Evolutionary conservation across 768 basidiomycete species (phyloP).

Genomic region (Tricholoma hemisulphureum): DNA sequence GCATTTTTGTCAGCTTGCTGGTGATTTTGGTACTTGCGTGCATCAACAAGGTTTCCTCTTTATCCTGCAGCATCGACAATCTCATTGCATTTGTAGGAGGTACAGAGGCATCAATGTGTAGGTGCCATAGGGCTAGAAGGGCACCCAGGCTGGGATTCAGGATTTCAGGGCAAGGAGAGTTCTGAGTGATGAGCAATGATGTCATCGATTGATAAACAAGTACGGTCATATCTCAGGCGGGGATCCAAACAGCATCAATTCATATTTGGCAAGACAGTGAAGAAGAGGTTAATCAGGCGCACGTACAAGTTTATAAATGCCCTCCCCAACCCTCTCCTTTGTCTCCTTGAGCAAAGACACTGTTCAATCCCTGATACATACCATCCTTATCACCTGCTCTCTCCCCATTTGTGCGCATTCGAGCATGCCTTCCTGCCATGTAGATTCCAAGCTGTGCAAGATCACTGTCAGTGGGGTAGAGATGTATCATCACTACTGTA

Average conservation of each 20-base stretch:
- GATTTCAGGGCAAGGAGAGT: not conserved
- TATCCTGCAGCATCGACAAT: not conserved
- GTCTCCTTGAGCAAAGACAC: not conserved
- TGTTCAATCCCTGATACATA: not conserved
- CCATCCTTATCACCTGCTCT: not conserved
- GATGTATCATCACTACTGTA: too few species aligned
- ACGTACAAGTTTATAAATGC: too few species aligned
- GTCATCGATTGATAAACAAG: not conserved
- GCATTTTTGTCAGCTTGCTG: not conserved
- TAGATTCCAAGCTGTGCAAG: too few species aligned
- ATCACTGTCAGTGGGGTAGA: too few species aligned
- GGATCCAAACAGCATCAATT: not conserved
- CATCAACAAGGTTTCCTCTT: not conserved
- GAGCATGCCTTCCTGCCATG: too few species aligned
- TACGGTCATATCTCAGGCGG: not conserved
- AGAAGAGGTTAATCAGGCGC: too few species aligned
- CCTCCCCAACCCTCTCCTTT: not conserved
- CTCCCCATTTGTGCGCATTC: too few species aligned
- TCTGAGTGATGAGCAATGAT: not conserved
- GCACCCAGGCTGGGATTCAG: too few species aligned
- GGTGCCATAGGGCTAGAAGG: not conserved
- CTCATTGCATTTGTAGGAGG: not conserved
- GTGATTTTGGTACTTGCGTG: not conserved
- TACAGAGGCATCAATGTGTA: not conserved
- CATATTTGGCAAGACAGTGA: too few species aligned